These are phyloP conservation scores for Trichoderma orchidacearum DNA, from an alignment of 495 filamentous ascomycete species.

Conservation along the genomic window DNA sequence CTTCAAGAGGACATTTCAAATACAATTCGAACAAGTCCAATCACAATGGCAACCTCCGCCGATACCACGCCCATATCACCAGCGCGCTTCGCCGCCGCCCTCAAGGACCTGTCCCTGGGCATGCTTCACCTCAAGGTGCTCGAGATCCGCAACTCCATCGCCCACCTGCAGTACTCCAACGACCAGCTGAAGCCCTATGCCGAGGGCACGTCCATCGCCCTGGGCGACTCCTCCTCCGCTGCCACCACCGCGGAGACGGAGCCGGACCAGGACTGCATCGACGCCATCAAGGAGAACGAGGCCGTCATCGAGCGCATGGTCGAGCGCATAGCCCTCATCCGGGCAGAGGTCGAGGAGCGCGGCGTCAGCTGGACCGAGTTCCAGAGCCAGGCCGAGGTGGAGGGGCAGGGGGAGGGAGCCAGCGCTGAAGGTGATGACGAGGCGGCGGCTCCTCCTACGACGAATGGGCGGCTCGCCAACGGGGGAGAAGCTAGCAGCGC, in stretches of 20 bases:
- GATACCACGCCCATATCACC: constrained; percentile 44
- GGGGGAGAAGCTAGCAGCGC: constrained; percentile 7
- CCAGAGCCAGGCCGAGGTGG: constrained; percentile 21
- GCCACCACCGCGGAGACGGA: constrained; percentile 13
- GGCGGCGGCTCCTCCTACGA: constrained; percentile 10
- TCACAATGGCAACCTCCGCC: constrained; percentile 12
- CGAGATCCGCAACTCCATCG: constrained; percentile 71
- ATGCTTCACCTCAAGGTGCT: constrained; percentile 65
- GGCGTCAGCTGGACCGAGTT: constrained; percentile 58
- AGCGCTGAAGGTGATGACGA: constrained; percentile 2
- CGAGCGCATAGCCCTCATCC: constrained; percentile 53
- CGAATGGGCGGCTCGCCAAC: constrained; percentile 8
- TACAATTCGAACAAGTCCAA: not conserved
- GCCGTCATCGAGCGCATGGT: constrained; percentile 59
- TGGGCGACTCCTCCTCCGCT: constrained; percentile 3
- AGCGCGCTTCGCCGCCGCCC: constrained; percentile 53
- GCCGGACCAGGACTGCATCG: constrained; percentile 50
- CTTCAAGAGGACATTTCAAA: no score
- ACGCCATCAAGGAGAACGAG: constrained; percentile 66
- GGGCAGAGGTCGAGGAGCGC: constrained; percentile 59
- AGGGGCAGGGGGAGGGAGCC: no score
- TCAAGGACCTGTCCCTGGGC: constrained; percentile 56
- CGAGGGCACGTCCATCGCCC: constrained; percentile 13
- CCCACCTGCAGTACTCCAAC: constrained; percentile 71
- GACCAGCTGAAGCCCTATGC: constrained; percentile 52